Conservation (phyloP, 2,329 filamentous ascomycete species). For the Plenodomus lindquistii region DNA sequence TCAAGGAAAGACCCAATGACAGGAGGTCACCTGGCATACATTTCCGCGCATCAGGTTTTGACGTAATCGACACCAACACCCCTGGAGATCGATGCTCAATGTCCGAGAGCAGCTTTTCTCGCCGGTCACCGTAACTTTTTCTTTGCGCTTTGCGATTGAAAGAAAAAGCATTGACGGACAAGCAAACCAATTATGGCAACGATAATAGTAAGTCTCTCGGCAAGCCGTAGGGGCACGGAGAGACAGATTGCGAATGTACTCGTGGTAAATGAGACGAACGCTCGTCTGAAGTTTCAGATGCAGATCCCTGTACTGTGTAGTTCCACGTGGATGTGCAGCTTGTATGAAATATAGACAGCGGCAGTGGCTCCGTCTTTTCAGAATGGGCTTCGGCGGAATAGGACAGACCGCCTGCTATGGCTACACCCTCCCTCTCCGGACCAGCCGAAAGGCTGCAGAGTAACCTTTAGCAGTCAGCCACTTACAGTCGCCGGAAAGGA, state of each 20-base stretch:
- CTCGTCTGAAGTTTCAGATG: slow-evolving; percentile 17
- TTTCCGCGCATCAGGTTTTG: slow-evolving; percentile 21
- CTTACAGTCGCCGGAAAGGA: slow-evolving; percentile 16
- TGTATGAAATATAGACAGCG: slow-evolving; percentile 22
- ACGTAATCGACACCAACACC: slow-evolving; percentile 12
- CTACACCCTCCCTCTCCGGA: slow-evolving; percentile 22
- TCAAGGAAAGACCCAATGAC: neutral
- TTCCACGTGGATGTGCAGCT: slow-evolving; percentile 32
- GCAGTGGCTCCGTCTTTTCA: slow-evolving; percentile 17
- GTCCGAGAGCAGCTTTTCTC: slow-evolving; percentile 8
- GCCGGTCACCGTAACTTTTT: slow-evolving; percentile 4
- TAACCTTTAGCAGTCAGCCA: slow-evolving; percentile 19
- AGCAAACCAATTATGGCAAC: slow-evolving; percentile 1
- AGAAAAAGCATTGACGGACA: slow-evolving; percentile 4
- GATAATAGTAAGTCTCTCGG: slow-evolving; percentile 13
- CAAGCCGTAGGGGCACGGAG: slow-evolving; percentile 21
- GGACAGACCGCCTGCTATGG: slow-evolving; percentile 10
- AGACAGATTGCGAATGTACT: slow-evolving; percentile 31
- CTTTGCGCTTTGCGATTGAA: neutral
- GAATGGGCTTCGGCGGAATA: slow-evolving; percentile 17
- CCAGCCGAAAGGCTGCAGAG: slow-evolving; percentile 14
- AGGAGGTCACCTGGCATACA: slow-evolving; percentile 10
- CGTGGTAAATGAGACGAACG: slow-evolving; percentile 27
- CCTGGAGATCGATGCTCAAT: slow-evolving; percentile 25
- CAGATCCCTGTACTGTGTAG: slow-evolving; percentile 31